Evolutionary conservation across 2,329 filamentous ascomycete species (phyloP), one percentile per base, ranked within the genome.

Genomic region (Phaeosphaeriaceae sp.): DNA sequence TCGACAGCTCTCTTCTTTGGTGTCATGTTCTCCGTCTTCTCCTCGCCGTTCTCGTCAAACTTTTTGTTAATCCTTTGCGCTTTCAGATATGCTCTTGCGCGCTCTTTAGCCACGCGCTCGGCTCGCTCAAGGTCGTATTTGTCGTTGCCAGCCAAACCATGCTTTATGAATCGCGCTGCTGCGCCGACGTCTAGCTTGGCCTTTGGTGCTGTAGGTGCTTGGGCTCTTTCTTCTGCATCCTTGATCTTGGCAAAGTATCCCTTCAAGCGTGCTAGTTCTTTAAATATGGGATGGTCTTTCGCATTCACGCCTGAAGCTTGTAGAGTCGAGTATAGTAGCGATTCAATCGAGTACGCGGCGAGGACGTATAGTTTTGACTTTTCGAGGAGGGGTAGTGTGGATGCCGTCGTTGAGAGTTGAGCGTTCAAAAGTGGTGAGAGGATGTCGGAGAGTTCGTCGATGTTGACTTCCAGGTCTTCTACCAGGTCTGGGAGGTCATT

Each of bases 231-330:
- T 73, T 97, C 92, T 3, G 85, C 82, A 12, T 80, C 79, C 68
- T 94, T 90, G 71, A 97, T 93, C 78, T 97, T 99, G 51, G 84
- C 85, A 75, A 96, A 96, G 74, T 97, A 97, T 69, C 92, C 88
- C 73, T 87, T 91, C 45, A 97, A 87, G 48, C 94, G 86, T 50
- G 85, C 87, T 55, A 99, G 82, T 77, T 99, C 94, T 50, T 83
- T 82, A 75, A 91, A 94, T 50, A 99, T 85, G 21, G 90, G 83
- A 70, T 97, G 93, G 43, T 88, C 82, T 71, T 89, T 91, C n/a
- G 89, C 87, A 66, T 96, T 60, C 23, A 87, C 81, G 48, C 89
- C 91, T 60, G 91, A 87, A 7, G 97, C 82, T 54, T 87, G 86
- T 17, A 99, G 79, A 54, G 89, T 87, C 43, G 88, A 89, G 74